These are phyloP conservation scores for Teratosphaeria nubilosa DNA, from an alignment of 2,329 filamentous ascomycete species.

Conservation along the genomic window DNA sequence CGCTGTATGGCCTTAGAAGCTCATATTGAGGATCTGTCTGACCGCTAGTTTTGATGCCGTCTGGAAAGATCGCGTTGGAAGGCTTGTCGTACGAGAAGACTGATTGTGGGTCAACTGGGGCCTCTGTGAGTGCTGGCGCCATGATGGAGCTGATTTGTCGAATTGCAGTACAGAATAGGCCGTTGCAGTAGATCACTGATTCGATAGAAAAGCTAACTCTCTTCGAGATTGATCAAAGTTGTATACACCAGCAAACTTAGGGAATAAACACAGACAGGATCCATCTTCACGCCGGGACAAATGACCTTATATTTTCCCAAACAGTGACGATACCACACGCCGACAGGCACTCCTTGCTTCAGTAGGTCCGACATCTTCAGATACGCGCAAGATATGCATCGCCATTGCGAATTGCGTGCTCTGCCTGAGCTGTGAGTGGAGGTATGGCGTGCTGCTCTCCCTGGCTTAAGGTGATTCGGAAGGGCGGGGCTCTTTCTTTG, in stretches of 20 bases:
- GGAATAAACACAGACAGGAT: slow-evolving; percentile 13
- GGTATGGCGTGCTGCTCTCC: neutral
- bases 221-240: slow-evolving; percentile 1
- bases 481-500: neutral
- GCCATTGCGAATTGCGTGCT: neutral
- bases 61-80: slow-evolving; percentile 45
- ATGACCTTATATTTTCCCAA: neutral
- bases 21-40: slow-evolving; percentile 62
- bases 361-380: neutral
- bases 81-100: slow-evolving; percentile 19
- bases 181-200: neutral
- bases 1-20: slow-evolving; percentile 53
- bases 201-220: neutral
- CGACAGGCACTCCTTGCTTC: neutral
- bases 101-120: slow-evolving; percentile 8
- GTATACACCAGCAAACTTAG: slow-evolving; percentile 12
- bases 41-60: slow-evolving; percentile 60
- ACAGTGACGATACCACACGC: neutral
- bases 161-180: no score
- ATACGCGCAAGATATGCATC: neutral
- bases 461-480: neutral
- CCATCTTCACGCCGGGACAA: slow-evolving; percentile 3
- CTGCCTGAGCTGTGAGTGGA: neutral
- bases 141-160: slow-evolving; percentile 2
- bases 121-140: slow-evolving; percentile 11